Base-by-base conservation (phyloP, 768 basidiomycete genomes). In the Macrolepiota fuliginosa region DNA sequence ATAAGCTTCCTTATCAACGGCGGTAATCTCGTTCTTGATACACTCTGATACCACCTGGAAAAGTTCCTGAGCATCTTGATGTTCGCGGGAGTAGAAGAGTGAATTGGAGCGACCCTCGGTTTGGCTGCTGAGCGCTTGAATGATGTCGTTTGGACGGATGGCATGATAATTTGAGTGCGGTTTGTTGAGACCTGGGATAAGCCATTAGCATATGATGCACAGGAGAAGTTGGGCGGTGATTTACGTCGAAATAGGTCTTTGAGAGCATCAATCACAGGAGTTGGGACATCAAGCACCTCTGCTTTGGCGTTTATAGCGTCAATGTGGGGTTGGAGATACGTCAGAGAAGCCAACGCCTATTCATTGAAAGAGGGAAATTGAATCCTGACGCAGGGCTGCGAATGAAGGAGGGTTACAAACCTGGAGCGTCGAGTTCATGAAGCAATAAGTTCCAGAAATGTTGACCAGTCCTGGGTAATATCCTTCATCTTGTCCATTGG, bases 21-120 rank as follows among this genome's bases (percentile, higher is more conserved):
- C 83, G 1, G 76, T 70, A n/a, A 87, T 81, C 72, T 98, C 96
- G 63, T 88, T 89, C 74, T 93, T 93, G 66, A 98, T 81, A 56
- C 88, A 91, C 71, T 96, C 94, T 1, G 94, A 90, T 9, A 98
- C 78, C 35, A 98, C 87, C 67, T 96, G 90, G 76, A 97, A 98
- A n/a, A 98, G 82, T 71, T 98, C 96, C 70, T 98, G 96, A 4
- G 96, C 96, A 71, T 98, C 96, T 76, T 98, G 96, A 71, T 98
- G 96, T 71, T 97, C 94, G 12, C 93, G 88, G 1, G 94, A 94
- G 65, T 86, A 85, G 73, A 96, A 89, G 11, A 94, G 80, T 0
- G 89, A 81, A 66, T 82, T 82, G 64, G 79, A 69, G 64, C 82
- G 83, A 54, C 82, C 82, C 36, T 78, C 73, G 39, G 82, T 76